Evolutionary conservation across 1,284 basidiomycete species (phyloP).

Genomic region (Ceratobasidium sp.): DNA sequence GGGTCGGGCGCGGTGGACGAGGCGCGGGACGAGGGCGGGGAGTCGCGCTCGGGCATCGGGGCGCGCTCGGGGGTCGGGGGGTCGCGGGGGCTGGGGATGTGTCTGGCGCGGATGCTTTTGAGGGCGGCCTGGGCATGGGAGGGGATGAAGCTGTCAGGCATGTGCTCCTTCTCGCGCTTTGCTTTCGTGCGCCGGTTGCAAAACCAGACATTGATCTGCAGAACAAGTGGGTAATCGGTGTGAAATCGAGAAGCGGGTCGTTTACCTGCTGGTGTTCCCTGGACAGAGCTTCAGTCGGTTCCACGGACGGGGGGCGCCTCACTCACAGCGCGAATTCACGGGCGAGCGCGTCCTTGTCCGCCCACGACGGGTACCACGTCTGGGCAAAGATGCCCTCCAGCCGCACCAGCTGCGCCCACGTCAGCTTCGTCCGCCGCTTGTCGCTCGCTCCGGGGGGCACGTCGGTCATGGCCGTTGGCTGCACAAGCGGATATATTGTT

Average conservation of each 20-base stretch:
- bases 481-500: slow-evolving; percentile 5
- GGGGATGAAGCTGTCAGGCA: slow-evolving; percentile 34
- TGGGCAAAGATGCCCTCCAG: slow-evolving; percentile 3
- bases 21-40: slow-evolving; percentile 10
- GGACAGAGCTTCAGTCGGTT: slow-evolving; percentile 15
- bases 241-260: slow-evolving; percentile 38
- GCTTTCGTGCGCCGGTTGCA: slow-evolving; percentile 35
- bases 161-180: slow-evolving; percentile 27
- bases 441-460: neutral
- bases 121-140: slow-evolving; percentile 32
- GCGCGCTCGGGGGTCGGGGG: too few species aligned
- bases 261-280: slow-evolving; percentile 37
- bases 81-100: neutral
- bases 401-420: slow-evolving; percentile 10
- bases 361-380: slow-evolving; percentile 23
- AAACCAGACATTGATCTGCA: slow-evolving; percentile 37
- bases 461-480: neutral
- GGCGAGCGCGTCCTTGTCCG: slow-evolving; percentile 11
- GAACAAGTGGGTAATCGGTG: slow-evolving; percentile 12
- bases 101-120: slow-evolving; percentile 22
- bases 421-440: slow-evolving; percentile 9
- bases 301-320: slow-evolving; percentile 24
- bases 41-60: neutral
- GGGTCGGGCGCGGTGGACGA: slow-evolving; percentile 11
- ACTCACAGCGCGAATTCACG: slow-evolving; percentile 29